A percentile compares a stretch with the other conserved stretches of the same genome.
phyloP scores from a whole-genome alignment of 2,329 filamentous ascomycete genomes.

The Thermoascus crustaceus region DNA sequence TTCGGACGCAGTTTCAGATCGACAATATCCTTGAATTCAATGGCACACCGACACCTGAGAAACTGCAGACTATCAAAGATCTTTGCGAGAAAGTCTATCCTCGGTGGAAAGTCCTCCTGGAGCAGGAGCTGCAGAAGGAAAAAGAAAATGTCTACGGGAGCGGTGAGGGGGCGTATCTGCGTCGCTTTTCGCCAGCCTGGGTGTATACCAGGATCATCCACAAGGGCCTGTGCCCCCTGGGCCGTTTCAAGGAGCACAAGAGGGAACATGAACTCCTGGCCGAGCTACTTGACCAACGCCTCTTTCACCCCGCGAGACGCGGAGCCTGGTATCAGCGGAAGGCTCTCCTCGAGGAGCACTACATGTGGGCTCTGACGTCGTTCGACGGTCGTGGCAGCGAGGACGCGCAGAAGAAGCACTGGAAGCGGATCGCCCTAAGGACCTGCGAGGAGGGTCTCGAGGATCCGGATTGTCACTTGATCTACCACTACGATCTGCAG shows the following conservation, averaged over 20 bases:
- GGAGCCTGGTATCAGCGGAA: constrained; percentile 95
- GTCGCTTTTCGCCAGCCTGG: constrained; percentile 83
- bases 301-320: constrained; percentile 78
- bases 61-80: constrained; percentile 59
- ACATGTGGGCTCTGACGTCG: constrained; percentile 62
- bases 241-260: constrained; percentile 70
- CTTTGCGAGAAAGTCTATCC: constrained; percentile 68
- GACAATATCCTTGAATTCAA: constrained; percentile 76
- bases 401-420: constrained; percentile 67
- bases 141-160: constrained; percentile 65
- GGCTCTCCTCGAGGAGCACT: constrained; percentile 88
- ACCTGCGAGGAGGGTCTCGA: constrained; percentile 85
- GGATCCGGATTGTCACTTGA: constrained; percentile 80
- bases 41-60: constrained; percentile 58
- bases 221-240: constrained; percentile 72
- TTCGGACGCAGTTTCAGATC: constrained; percentile 71
- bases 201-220: constrained; percentile 89
- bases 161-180: constrained; percentile 80
- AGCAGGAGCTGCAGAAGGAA: constrained; percentile 73
- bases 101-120: constrained; percentile 67
- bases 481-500: constrained; percentile 89
- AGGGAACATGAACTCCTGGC: constrained; percentile 66
- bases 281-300: constrained; percentile 67
- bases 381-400: constrained; percentile 39
- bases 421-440: constrained; percentile 64